Conservation (phyloP, 2,329 filamentous ascomycete genomes). For the Cladosporium oxysporum region DNA sequence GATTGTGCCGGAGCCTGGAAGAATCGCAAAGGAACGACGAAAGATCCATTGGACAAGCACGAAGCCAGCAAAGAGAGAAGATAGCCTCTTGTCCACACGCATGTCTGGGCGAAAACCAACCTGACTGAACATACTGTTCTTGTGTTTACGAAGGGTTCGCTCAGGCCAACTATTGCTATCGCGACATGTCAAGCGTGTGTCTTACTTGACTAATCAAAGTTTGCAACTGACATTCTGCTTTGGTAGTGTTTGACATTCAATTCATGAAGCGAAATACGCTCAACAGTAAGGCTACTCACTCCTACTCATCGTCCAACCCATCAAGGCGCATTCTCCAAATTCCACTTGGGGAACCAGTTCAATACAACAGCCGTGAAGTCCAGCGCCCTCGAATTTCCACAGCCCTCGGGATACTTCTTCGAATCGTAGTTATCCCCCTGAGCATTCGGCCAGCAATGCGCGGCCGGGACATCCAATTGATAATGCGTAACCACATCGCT, state of each 20-base stretch:
- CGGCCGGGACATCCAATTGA: constrained; percentile 38
- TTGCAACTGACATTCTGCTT: neutral
- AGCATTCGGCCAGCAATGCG: constrained; percentile 44
- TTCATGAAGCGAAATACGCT: neutral
- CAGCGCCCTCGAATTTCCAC: constrained; percentile 20
- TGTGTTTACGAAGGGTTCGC: neutral
- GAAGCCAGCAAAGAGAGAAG: neutral
- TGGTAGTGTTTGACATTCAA: neutral
- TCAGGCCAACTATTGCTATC: too few relatives aligned
- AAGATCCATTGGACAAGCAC: neutral
- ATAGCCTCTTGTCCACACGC: neutral
- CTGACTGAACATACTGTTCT: neutral
- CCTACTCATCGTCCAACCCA: constrained; percentile 10
- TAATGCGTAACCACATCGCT: constrained; percentile 43
- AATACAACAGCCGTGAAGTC: constrained; percentile 31
- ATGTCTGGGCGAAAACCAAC: neutral
- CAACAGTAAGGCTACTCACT: neutral
- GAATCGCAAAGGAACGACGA: neutral
- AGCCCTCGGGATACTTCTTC: constrained; percentile 20
- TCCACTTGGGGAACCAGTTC: constrained; percentile 32
- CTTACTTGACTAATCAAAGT: neutral
- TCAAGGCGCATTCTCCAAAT: constrained; percentile 26
- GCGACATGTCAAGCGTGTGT: too few relatives aligned
- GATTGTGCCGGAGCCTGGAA: neutral
- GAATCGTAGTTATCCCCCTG: constrained; percentile 29